Percentiles rank a stretch among this genome's conserved stretches.
phyloP scores from a whole-genome alignment of 2,329 filamentous ascomycete genomes.

The Colletotrichum incanum region DNA sequence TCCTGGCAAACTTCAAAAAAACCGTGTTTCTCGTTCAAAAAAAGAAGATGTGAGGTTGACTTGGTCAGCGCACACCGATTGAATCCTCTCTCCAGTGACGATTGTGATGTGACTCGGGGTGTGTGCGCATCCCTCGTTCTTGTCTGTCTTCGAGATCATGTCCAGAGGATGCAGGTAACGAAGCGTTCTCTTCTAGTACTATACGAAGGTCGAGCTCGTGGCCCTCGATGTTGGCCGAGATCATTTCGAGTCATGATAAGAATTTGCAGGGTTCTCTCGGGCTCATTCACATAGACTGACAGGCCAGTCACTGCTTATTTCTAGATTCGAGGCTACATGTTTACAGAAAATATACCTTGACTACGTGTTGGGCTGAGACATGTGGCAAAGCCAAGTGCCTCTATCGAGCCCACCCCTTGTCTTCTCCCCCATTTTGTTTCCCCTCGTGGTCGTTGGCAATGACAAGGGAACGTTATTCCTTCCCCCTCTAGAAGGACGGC shows the following conservation, averaged over 20 bases:
- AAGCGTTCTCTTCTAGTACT: background rate
- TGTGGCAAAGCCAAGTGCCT: background rate
- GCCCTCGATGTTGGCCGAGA: background rate
- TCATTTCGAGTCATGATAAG: background rate
- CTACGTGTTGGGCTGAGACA: background rate
- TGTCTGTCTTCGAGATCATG: background rate
- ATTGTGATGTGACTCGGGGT: background rate
- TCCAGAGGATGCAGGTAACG: background rate
- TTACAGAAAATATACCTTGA: background rate
- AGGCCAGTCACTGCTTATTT: background rate
- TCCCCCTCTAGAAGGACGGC: conserved; percentile 32
- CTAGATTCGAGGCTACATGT: background rate
- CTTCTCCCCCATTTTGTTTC: background rate
- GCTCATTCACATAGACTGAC: background rate
- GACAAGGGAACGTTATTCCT: background rate
- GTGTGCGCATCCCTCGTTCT: background rate
- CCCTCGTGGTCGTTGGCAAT: background rate
- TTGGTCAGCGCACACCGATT: conserved; percentile 6
- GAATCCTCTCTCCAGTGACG: background rate
- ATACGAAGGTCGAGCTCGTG: background rate
- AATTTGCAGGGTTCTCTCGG: background rate
- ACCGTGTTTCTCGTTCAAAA: conserved; percentile 36
- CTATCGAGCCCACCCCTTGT: background rate
- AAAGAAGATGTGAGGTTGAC: conserved; percentile 7
- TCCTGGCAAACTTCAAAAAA: conserved; percentile 41